Evolutionary conservation across 331 rosid genomes (phyloP).

Genomic region (Stylosanthes scabra): DNA sequence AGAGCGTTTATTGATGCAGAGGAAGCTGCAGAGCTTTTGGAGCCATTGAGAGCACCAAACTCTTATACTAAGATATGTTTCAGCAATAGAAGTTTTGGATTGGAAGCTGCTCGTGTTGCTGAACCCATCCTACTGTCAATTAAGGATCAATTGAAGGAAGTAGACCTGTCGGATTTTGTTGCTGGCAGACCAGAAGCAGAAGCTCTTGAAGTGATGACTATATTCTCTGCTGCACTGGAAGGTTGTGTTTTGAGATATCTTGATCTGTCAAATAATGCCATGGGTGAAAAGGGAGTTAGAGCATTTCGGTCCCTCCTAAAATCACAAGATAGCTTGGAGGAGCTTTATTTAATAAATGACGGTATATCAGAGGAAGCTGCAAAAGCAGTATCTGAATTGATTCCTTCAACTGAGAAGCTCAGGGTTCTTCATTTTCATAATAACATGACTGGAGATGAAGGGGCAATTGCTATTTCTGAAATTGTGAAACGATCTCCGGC

Average conservation of each 20-base stretch:
- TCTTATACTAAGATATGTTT: slow-evolving; percentile 74
- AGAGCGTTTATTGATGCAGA: slow-evolving; percentile 73
- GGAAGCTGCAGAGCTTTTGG: slow-evolving; percentile 74
- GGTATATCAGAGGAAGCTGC: slow-evolving; percentile 98
- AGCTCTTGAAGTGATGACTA: slow-evolving; percentile 81
- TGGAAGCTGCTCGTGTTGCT: slow-evolving; percentile 81
- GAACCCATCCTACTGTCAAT: slow-evolving; percentile 66
- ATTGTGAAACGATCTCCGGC: slow-evolving; percentile 68
- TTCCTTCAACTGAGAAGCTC: slow-evolving; percentile 87
- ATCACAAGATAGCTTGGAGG: slow-evolving; percentile 77
- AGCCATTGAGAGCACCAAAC: slow-evolving; percentile 62
- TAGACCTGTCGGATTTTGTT: slow-evolving; percentile 81
- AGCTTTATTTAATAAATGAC: slow-evolving; percentile 91
- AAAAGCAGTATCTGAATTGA: slow-evolving; percentile 79
- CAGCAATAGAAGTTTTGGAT: slow-evolving; percentile 90
- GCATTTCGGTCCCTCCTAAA: slow-evolving; percentile 77
- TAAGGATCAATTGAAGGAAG: slow-evolving; percentile 74
- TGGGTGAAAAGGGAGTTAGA: slow-evolving; percentile 93
- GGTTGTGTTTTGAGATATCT: slow-evolving; percentile 71
- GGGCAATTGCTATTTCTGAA: slow-evolving; percentile 75
- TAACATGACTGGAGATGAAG: slow-evolving; percentile 97
- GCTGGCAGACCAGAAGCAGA: slow-evolving; percentile 89
- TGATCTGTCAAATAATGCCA: slow-evolving; percentile 82
- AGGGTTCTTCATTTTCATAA: slow-evolving; percentile 88
- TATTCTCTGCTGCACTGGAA: slow-evolving; percentile 80